Evolutionary conservation across 306 rosid genomes (phyloP), one percentile per base, ranked within the genome.

Genomic region (Corylus avellana): DNA sequence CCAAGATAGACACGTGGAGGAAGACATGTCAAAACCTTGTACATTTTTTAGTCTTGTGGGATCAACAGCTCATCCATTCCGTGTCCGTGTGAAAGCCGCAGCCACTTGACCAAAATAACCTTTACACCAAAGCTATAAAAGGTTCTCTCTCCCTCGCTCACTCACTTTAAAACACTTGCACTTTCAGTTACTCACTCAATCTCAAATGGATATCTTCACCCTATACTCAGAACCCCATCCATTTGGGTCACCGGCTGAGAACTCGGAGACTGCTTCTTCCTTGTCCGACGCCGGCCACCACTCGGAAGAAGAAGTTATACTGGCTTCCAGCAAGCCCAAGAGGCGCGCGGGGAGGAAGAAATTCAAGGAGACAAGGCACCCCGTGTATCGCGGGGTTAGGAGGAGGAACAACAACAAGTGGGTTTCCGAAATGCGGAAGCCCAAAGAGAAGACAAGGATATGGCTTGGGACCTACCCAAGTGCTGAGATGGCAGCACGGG

Each of bases 381-480:
- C 98, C 0, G 87, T 95, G 39, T 95, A 81, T 56, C 71, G 96
- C 3, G 98, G 98, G 10, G 93, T 95, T 12, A 70, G 98, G 0
- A 72, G 81, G 5, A 84, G 98, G 81, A 88, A 90, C 82, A 90
- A 88, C 6, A 78, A 89, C 87, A 95, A 89, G 79, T 95, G 98
- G 98, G 98, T 92, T 0, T 92, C 96, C 46, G 98, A 95, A 77
- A 75, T 95, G 35, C 87, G 98, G 0, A 92, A 91, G 32, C 98
- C 98, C 1, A 73, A 87, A 27, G 82, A 79, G 69, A 93, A 90
- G 49, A 18, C 89, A 0, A 85, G 97, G 59, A 87, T 95, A 7
- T 95, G 98, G 98, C 92, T 95, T 1, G 98, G 98, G 12, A 95
- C 98, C 0, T 91, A 91, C 69, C 80, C 87, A 0, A 95, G 92